These are phyloP conservation scores for Trametes gibbosa DNA, from an alignment of 768 basidiomycete genomes.

Conservation along the genomic window DNA sequence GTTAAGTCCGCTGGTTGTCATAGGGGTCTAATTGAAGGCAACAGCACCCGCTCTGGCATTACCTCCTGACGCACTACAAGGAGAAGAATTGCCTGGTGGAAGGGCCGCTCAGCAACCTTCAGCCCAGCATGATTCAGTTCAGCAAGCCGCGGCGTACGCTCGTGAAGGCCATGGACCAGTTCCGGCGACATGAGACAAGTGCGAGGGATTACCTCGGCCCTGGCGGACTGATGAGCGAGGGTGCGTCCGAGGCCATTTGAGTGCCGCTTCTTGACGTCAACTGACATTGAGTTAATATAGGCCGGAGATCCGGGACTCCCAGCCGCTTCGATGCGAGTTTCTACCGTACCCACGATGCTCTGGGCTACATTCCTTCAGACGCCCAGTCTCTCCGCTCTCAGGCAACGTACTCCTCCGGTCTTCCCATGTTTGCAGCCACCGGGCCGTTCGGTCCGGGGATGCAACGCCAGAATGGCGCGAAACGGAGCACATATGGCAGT, in stretches of 20 bases:
- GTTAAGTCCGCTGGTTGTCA: slow-evolving; percentile 1
- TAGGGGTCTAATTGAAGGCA: slow-evolving; percentile 17
- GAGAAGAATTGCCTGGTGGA: slow-evolving; percentile 93
- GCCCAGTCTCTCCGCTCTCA: slow-evolving; percentile 95
- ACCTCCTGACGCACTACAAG: slow-evolving; percentile 97
- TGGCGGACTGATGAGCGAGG: slow-evolving; percentile 46
- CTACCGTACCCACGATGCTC: slow-evolving; percentile 91
- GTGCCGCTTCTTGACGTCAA: slow-evolving; percentile 9
- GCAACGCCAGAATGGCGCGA: slow-evolving; percentile 62
- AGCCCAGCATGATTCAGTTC: slow-evolving; percentile 99
- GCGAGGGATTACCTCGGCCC: slow-evolving; percentile 71
- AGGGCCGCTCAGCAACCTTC: slow-evolving; percentile 93
- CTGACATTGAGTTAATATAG: slow-evolving; percentile 29
- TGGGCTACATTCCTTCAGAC: slow-evolving; percentile 93
- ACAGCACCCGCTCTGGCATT: slow-evolving; percentile 98
- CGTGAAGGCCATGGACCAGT: slow-evolving; percentile 87
- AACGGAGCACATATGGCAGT: slow-evolving; percentile 71
- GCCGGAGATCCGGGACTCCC: slow-evolving; percentile 80
- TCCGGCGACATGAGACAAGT: slow-evolving; percentile 88
- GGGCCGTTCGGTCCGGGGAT: slow-evolving; percentile 69
- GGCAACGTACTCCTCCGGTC: slow-evolving; percentile 90
- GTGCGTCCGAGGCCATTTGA: slow-evolving; percentile 36
- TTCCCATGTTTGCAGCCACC: slow-evolving; percentile 75
- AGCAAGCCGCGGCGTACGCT: slow-evolving; percentile 92
- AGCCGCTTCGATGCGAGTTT: slow-evolving; percentile 95